phyloP scores from a whole-genome alignment of 495 filamentous ascomycete genomes.

The Aspergillus olivimuriae region DNA sequence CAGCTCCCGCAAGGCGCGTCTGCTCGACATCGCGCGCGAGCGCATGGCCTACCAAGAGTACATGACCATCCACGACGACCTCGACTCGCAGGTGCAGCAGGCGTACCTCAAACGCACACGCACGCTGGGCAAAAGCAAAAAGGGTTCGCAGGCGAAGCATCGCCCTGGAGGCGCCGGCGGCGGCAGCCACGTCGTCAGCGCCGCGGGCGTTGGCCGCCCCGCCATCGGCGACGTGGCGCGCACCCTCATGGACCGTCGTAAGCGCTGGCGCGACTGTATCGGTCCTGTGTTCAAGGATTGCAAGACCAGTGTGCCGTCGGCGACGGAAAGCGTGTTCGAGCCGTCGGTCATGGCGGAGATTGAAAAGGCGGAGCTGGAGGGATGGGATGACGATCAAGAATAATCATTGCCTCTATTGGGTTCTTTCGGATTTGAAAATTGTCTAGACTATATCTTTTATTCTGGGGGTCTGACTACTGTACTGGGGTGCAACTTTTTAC shows the following conservation, averaged over 20 bases:
- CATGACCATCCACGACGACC: slow-evolving; percentile 90
- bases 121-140: slow-evolving; percentile 88
- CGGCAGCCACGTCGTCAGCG: slow-evolving; percentile 42
- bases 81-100: slow-evolving; percentile 90
- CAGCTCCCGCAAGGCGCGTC: slow-evolving; percentile 78
- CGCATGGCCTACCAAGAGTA: slow-evolving; percentile 95
- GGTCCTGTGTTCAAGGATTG: slow-evolving; percentile 80
- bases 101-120: slow-evolving; percentile 96
- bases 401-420: too few relatives aligned
- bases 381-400: slow-evolving; percentile 68
- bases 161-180: slow-evolving; percentile 58
- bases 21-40: slow-evolving; percentile 80
- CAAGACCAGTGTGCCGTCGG: slow-evolving; percentile 49
- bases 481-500: background rate
- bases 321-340: slow-evolving; percentile 60
- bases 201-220: slow-evolving; percentile 57
- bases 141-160: slow-evolving; percentile 60
- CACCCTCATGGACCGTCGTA: slow-evolving; percentile 81
- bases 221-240: slow-evolving; percentile 87
- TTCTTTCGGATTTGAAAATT: too few relatives aligned
- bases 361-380: slow-evolving; percentile 65
- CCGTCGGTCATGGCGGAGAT: slow-evolving; percentile 46
- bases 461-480: background rate
- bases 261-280: slow-evolving; percentile 82
- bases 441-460: too few relatives aligned